Evolutionary conservation across 495 filamentous ascomycete genomes (phyloP).

Genomic region (Podospora comata): DNA sequence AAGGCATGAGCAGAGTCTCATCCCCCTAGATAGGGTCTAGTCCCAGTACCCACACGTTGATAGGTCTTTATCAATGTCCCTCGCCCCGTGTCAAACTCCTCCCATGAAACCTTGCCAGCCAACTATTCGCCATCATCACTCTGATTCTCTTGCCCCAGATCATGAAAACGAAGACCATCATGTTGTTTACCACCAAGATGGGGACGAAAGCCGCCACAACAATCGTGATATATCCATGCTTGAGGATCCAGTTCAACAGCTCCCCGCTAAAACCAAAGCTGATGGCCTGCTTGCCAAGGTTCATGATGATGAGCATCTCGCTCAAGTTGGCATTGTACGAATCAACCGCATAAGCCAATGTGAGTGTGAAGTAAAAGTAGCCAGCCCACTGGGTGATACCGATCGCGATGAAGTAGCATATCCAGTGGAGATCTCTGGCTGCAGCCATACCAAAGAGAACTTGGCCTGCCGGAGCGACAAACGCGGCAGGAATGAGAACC

Average conservation of each 20-base stretch:
- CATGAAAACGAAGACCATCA: slow-evolving; percentile 39
- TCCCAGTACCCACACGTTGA: too few species aligned
- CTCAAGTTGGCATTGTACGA: slow-evolving; percentile 60
- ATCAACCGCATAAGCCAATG: slow-evolving; percentile 53
- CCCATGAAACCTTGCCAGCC: slow-evolving; percentile 34
- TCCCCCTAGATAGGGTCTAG: too few species aligned
- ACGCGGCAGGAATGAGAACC: slow-evolving; percentile 57
- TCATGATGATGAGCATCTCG: slow-evolving; percentile 59
- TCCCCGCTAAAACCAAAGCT: slow-evolving; percentile 38
- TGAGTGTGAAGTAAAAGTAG: slow-evolving; percentile 40
- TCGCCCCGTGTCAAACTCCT: slow-evolving; percentile 16
- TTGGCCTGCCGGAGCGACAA: slow-evolving; percentile 58
- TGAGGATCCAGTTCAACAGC: slow-evolving; percentile 38
- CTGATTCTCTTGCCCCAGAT: slow-evolving; percentile 38
- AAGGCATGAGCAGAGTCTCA: not conserved
- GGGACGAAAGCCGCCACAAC: slow-evolving; percentile 34
- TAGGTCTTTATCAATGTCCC: slow-evolving; percentile 10
- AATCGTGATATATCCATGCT: slow-evolving; percentile 33
- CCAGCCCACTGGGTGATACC: slow-evolving; percentile 50
- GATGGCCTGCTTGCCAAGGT: slow-evolving; percentile 60
- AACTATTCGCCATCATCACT: slow-evolving; percentile 29
- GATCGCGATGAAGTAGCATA: slow-evolving; percentile 54
- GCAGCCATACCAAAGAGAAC: slow-evolving; percentile 62
- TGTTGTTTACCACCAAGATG: slow-evolving; percentile 34
- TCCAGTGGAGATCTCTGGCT: slow-evolving; percentile 55